Percentiles rank a stretch among this genome's conserved stretches.
Evolutionary conservation across 2,329 filamentous ascomycete genomes (phyloP).

Genomic region (Ascochyta rabiei): DNA sequence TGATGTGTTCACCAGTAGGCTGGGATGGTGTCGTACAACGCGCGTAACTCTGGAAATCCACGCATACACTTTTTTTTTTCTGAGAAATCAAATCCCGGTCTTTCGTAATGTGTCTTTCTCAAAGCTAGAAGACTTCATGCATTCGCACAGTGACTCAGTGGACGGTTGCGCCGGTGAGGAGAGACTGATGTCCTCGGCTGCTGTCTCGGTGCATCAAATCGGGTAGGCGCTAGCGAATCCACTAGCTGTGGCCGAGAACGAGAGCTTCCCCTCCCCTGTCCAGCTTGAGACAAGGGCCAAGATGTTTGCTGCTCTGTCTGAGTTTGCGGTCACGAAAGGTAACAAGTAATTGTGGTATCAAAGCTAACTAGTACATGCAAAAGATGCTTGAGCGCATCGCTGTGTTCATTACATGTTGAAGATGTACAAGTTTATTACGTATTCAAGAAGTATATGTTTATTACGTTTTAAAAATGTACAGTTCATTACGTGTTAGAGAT

Average conservation of each 20-base stretch:
- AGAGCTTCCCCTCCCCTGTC: slow-evolving; percentile 4
- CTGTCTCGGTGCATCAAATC: not conserved
- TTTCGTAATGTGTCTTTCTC: not conserved
- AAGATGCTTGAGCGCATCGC: not conserved
- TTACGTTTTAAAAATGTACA: too few relatives aligned
- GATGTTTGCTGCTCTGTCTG: not conserved
- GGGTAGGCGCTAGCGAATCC: slow-evolving; percentile 4
- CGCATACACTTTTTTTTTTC: not conserved
- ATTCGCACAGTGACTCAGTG: slow-evolving; percentile 7
- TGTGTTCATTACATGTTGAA: too few relatives aligned
- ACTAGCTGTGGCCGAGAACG: slow-evolving; percentile 7
- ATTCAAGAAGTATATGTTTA: too few relatives aligned
- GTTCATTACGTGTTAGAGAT: too few relatives aligned
- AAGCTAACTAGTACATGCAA: not conserved
- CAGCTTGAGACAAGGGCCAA: not conserved
- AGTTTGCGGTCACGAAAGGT: not conserved
- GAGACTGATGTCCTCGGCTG: slow-evolving; percentile 3
- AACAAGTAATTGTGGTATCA: slow-evolving; percentile 4
- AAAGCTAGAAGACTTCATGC: not conserved
- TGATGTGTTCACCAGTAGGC: slow-evolving; percentile 6
- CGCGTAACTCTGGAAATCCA: not conserved
- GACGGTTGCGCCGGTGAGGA: slow-evolving; percentile 8
- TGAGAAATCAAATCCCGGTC: too few relatives aligned
- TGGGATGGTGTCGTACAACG: slow-evolving; percentile 3
- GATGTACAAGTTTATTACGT: too few relatives aligned